Conservation (phyloP, 1,284 basidiomycete genomes). For the Vanrija sp. region DNA sequence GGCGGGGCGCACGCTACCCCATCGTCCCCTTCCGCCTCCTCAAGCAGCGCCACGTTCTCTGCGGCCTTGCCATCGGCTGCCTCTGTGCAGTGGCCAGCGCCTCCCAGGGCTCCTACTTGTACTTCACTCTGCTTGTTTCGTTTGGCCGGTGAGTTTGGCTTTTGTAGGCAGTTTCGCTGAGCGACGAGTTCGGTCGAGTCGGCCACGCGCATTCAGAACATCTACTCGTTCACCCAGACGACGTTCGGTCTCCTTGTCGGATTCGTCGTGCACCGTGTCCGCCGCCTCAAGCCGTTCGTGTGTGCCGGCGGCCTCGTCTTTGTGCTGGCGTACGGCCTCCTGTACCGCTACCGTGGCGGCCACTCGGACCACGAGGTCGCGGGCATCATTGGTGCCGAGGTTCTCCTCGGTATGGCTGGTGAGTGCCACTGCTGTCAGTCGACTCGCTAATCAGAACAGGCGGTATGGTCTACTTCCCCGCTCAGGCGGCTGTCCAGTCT, state of each 20-base stretch:
- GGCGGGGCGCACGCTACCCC: constrained; percentile 30
- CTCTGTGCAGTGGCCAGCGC: constrained; percentile 36
- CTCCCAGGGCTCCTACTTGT: constrained; percentile 41
- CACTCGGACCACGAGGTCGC: constrained; percentile 15
- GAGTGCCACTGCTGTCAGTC: too few species aligned
- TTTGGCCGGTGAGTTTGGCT: constrained; percentile 30
- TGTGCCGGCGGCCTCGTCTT: constrained; percentile 23
- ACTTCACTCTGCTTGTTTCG: constrained; percentile 43
- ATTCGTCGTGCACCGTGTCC: constrained; percentile 35
- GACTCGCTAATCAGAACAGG: background rate
- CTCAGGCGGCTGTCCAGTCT: constrained; percentile 45
- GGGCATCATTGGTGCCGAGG: constrained; percentile 44
- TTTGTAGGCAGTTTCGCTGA: too few species aligned
- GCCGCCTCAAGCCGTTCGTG: constrained; percentile 43
- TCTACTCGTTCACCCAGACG: constrained; percentile 44
- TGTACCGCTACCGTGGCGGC: constrained; percentile 47
- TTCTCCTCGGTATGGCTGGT: constrained; percentile 41
- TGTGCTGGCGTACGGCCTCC: constrained; percentile 37
- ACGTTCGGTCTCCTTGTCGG: constrained; percentile 30
- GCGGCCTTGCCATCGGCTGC: constrained; percentile 30
- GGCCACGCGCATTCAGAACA: constrained; percentile 35
- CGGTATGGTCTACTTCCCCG: constrained; percentile 42
- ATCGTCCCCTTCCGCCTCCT: constrained; percentile 39
- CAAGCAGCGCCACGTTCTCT: constrained; percentile 36
- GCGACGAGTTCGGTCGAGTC: too few species aligned